Evolutionary conservation across 495 filamentous ascomycete species (phyloP).

Genomic region (Daldinia caldariorum): DNA sequence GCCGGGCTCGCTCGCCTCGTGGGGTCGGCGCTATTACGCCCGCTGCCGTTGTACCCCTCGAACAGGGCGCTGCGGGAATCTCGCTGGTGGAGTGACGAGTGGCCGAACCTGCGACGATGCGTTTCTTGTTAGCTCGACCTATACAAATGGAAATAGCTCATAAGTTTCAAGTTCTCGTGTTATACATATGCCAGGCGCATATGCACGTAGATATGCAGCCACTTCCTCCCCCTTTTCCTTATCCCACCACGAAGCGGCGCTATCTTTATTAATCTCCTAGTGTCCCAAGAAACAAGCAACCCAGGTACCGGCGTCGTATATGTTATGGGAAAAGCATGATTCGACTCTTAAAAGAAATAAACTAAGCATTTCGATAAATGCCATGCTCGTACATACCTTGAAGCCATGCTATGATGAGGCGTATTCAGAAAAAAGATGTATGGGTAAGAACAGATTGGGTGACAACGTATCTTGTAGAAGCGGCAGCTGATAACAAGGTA

Average conservation of each 20-base stretch:
- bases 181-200: not conserved
- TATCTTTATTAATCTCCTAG: constrained; percentile 2
- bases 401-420: constrained; percentile 36
- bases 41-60: constrained; percentile 78
- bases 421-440: constrained; percentile 8
- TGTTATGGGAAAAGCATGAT: not conserved
- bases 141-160: not conserved
- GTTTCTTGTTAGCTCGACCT: not conserved
- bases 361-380: not conserved
- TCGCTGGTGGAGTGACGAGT: constrained; percentile 77
- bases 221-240: not conserved
- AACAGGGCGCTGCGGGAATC: constrained; percentile 91
- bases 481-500: constrained; percentile 22
- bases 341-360: not conserved
- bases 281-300: constrained; percentile 9
- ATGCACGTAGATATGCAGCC: not conserved
- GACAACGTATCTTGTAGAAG: not conserved
- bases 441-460: not conserved
- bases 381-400: constrained; percentile 37
- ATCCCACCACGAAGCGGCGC: not conserved
- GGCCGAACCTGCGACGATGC: constrained; percentile 60
- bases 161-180: not conserved
- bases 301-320: not conserved
- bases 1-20: constrained; percentile 62
- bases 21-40: constrained; percentile 52